Base-by-base conservation (phyloP, 2,329 filamentous ascomycete genomes). In the Hypomyces perniciosus region DNA sequence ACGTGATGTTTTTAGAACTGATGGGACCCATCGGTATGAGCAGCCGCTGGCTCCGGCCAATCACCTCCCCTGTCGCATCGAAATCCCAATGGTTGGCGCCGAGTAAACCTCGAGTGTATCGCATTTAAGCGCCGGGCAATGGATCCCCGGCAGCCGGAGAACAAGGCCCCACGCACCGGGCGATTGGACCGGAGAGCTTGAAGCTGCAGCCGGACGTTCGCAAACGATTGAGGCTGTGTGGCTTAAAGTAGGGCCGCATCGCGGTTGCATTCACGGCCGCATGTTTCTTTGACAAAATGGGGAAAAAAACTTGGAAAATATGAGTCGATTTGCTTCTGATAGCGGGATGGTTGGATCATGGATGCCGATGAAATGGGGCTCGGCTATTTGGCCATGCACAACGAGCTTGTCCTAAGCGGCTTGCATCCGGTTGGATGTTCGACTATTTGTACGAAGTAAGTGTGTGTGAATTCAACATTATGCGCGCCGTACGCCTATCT, bases 1-100 rank as follows among this genome's bases (percentile, higher is more conserved):
- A 20, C 20, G 20, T 20, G 20, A 20, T 20, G 20, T 20, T 20
- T 20, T 20, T 20, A 20, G 20, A 20, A 20, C 3, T 20, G 20
- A 20, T 20, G 20, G 20, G 20, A 20, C 20, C 20, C 20, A 46
- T 33, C 29, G n/a, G 57, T 57, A 50, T 55, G 54, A 53, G 50
- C 56, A 60, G 57, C 39, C 60, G 59, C 60, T 56, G 20, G 26
- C 37, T 20, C 12, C 49, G 50, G 50, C 61, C 62, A 63, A 65
- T 62, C 41, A 50, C 39, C n/a, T 40, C n/a, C 46, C 20, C 20
- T 20, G 20, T 20, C 3, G 20, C 20, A 20, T 20, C 20, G 20
- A 20, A 20, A 20, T 20, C 20, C 20, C 20, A 3, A 20, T 20
- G 20, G 20, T 20, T 20, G 20, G 20, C 20, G 20, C 20, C 20